phyloP scores from a whole-genome alignment of 2,329 filamentous ascomycete genomes.

The Ophiocordyceps robertsii region DNA sequence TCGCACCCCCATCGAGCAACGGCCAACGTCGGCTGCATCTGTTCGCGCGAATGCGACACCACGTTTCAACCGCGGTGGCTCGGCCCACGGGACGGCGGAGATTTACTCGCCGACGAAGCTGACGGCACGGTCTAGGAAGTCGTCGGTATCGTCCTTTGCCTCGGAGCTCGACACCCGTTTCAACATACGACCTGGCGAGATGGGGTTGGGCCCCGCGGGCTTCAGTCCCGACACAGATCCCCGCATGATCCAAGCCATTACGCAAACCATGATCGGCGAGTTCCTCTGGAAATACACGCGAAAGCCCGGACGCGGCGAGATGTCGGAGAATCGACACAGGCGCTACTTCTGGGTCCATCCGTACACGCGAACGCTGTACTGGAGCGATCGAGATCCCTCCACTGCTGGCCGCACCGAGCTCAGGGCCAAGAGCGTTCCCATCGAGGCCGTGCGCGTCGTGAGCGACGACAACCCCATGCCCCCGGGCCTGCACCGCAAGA shows the following conservation, averaged over 20 bases:
- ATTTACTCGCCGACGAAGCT: conserved; percentile 33
- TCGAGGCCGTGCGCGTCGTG: conserved; percentile 84
- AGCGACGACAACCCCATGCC: conserved; percentile 92
- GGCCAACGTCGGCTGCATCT: conserved; percentile 30
- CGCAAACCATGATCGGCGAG: conserved; percentile 98
- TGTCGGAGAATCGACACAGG: conserved; percentile 81
- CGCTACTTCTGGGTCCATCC: conserved; percentile 99
- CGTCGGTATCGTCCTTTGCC: conserved; percentile 87
- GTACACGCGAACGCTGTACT: conserved; percentile 91
- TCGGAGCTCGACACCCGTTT: conserved; percentile 90
- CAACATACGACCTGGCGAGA: conserved; percentile 51
- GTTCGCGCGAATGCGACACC: conserved; percentile 46
- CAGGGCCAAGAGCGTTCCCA: conserved; percentile 76
- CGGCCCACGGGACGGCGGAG: conserved; percentile 32
- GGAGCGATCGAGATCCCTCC: conserved; percentile 83
- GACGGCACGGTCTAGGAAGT: conserved; percentile 33
- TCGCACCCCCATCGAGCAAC: conserved; percentile 43
- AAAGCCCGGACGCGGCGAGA: conserved; percentile 75
- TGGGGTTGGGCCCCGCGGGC: conserved; percentile 38
- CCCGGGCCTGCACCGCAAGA: conserved; percentile 88
- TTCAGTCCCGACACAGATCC: conserved; percentile 71
- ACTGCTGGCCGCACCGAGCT: conserved; percentile 64
- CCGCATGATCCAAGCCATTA: conserved; percentile 97
- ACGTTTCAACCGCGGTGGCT: conserved; percentile 29
- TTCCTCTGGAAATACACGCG: conserved; percentile 99